These are phyloP conservation scores for Fusarium ramigenum DNA, from an alignment of 2,329 filamentous ascomycete genomes.

Conservation along the genomic window DNA sequence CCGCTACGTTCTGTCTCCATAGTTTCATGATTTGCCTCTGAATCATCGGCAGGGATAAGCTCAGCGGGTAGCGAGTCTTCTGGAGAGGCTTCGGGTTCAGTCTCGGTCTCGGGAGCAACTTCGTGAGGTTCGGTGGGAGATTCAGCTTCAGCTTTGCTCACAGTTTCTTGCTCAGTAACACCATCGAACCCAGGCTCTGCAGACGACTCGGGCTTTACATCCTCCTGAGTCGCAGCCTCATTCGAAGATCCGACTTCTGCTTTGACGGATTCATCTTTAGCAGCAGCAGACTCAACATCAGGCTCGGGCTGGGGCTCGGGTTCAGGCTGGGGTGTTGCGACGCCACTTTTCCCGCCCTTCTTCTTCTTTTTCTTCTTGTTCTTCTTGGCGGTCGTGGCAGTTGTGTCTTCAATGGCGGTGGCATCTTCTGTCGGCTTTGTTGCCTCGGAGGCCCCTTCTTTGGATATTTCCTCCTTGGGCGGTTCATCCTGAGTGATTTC, in stretches of 20 bases:
- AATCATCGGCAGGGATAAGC: background rate
- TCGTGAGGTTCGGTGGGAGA: background rate
- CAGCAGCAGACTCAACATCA: background rate
- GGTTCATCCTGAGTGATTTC: background rate
- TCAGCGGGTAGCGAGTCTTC: constrained; percentile 2
- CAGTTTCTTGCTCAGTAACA: background rate
- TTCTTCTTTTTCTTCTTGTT: constrained; percentile 23
- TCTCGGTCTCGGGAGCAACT: background rate
- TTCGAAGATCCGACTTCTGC: background rate
- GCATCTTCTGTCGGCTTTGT: constrained; percentile 4
- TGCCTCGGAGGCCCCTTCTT: constrained; percentile 2
- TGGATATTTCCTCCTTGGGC: background rate
- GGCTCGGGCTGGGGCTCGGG: background rate
- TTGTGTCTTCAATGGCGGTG: background rate
- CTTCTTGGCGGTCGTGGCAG: background rate
- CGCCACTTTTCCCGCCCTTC: constrained; percentile 4
- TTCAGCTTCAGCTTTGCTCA: background rate
- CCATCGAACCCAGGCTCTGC: background rate
- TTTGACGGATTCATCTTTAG: background rate
- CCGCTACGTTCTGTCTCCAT: background rate
- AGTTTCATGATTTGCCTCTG: background rate
- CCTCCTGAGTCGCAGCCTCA: background rate
- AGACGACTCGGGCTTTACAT: background rate
- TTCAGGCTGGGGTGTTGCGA: background rate
- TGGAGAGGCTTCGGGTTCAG: background rate